These are phyloP conservation scores for Flaveria robusta DNA, from an alignment of 129 eudicot genomes.

Conservation along the genomic window DNA sequence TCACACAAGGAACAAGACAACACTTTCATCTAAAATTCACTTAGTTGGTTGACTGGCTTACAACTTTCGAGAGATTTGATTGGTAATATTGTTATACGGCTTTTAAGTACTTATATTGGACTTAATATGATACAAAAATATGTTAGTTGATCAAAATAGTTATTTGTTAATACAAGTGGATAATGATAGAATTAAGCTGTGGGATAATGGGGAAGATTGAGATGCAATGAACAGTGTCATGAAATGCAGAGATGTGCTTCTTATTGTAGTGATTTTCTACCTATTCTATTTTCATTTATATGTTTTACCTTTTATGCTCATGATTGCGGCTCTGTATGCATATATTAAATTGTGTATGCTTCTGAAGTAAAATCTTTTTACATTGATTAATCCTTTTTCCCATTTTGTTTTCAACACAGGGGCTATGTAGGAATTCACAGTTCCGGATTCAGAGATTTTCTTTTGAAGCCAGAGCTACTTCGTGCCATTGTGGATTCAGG, in stretches of 20 bases:
- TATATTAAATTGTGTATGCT: neutral
- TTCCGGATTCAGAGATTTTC: constrained; percentile 99
- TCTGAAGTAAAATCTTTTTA: neutral
- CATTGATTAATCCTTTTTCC: neutral
- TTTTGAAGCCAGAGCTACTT: constrained; percentile 93
- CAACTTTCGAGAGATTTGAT: too few species aligned
- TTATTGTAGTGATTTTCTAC: neutral
- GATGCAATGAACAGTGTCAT: neutral
- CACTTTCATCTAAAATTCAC: too few species aligned
- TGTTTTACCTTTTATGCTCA: neutral
- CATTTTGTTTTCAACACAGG: constrained; percentile 36
- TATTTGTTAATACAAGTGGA: neutral
- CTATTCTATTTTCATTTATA: neutral
- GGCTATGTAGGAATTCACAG: constrained; percentile 99
- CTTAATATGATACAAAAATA: neutral
- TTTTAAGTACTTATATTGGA: neutral
- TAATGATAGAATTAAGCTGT: neutral
- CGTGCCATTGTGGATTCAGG: constrained; percentile 98
- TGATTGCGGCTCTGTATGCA: neutral
- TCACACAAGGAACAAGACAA: too few species aligned
- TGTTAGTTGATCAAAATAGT: neutral
- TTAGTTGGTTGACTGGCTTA: too few species aligned
- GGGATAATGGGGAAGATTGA: neutral
- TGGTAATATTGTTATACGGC: neutral
- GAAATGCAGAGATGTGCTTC: neutral